Percentiles rank a stretch among this genome's conserved stretches.
These are phyloP conservation scores for Clitopilus hobsonii DNA, from an alignment of 768 basidiomycete species.

Conservation along the genomic window DNA sequence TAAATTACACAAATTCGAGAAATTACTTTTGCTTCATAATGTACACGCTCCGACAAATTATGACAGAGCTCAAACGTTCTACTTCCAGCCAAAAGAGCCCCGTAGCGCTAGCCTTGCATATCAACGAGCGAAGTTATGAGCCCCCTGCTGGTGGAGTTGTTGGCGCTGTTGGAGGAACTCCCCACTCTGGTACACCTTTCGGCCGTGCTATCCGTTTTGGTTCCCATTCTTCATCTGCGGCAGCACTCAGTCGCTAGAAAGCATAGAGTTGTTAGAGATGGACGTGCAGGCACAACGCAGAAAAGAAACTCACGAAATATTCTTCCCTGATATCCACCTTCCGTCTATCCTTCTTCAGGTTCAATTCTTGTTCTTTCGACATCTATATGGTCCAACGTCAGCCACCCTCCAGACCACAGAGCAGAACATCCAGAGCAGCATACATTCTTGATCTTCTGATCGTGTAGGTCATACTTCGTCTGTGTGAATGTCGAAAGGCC, in stretches of 20 bases:
- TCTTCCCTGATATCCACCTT: constrained; percentile 93
- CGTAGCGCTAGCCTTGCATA: background rate
- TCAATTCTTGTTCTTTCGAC: constrained; percentile 73
- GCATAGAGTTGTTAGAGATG: background rate
- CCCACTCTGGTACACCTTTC: constrained; percentile 91
- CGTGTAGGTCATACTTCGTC: constrained; percentile 86
- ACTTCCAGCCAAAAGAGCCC: too few species aligned
- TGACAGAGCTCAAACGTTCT: background rate
- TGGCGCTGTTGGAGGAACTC: constrained; percentile 68
- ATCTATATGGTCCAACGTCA: constrained; percentile 34
- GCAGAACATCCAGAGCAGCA: constrained; percentile 7
- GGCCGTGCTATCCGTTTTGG: constrained; percentile 80
- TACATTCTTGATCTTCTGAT: constrained; percentile 72
- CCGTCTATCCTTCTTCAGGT: constrained; percentile 63
- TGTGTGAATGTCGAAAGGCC: constrained; percentile 81
- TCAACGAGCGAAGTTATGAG: background rate
- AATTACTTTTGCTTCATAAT: background rate
- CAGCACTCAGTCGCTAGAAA: constrained; percentile 58
- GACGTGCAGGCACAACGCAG: background rate
- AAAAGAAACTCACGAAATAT: constrained; percentile 84
- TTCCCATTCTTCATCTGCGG: constrained; percentile 75
- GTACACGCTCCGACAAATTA: background rate
- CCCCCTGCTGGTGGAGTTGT: constrained; percentile 13
- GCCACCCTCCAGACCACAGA: background rate
- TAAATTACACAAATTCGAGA: background rate